Conservation (phyloP, 805 yeast species). For the Candida krabiensis region DNA sequence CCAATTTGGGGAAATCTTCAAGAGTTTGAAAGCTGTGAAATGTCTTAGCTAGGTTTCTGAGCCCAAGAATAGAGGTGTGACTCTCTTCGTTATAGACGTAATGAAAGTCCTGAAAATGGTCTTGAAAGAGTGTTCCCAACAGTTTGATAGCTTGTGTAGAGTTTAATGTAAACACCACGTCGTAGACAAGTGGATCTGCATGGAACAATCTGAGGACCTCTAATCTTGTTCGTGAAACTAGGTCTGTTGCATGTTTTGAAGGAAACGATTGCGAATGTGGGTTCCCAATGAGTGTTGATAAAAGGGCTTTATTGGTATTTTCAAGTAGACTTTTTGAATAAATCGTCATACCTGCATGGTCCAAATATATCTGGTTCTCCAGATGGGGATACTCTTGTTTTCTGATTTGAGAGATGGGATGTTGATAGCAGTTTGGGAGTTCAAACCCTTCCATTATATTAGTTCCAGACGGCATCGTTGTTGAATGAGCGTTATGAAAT, state of each 20-base stretch:
- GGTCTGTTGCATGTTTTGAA: conserved; percentile 28
- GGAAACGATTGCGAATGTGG: conserved; percentile 43
- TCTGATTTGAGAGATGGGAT: conserved; percentile 16
- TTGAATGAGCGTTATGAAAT: too few relatives aligned
- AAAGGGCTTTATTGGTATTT: conserved; percentile 23
- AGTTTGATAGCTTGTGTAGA: conserved; percentile 40
- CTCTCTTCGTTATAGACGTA: conserved; percentile 34
- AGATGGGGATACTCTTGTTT: conserved; percentile 27
- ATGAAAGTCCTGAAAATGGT: conserved; percentile 19
- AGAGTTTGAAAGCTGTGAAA: conserved; percentile 15
- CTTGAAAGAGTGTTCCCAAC: conserved; percentile 31
- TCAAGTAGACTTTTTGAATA: conserved; percentile 32
- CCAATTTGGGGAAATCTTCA: conserved; percentile 1
- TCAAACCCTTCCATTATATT: too few relatives aligned
- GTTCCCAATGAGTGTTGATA: conserved; percentile 32
- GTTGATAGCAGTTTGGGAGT: conserved; percentile 6
- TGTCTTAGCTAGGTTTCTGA: conserved; percentile 27
- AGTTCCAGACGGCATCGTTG: too few relatives aligned
- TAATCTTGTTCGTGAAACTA: conserved; percentile 30
- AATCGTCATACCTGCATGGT: conserved; percentile 45
- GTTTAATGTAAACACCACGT: conserved; percentile 40
- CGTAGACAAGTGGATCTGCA: conserved; percentile 37
- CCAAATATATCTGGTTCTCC: conserved; percentile 33
- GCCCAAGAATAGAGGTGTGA: conserved; percentile 45
- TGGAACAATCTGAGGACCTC: conserved; percentile 33